Conservation (phyloP, 805 yeast genomes). For the Saccharomycopsis fermentans region DNA sequence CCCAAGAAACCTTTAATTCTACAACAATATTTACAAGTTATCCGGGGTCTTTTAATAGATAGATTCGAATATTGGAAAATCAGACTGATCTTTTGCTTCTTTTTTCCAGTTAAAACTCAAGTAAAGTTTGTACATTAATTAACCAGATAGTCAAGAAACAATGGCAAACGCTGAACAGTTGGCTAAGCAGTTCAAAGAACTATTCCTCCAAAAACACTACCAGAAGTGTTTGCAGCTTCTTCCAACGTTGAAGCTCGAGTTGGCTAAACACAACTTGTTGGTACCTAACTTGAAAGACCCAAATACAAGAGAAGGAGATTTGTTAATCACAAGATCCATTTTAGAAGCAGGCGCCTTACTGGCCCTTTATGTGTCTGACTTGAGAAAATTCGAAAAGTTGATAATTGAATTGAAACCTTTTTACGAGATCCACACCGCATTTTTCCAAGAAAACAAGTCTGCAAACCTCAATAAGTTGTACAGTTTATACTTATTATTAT, state of each 20-base stretch:
- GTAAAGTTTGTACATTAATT: no score
- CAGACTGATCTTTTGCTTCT: no score
- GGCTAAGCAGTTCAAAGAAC: conserved; percentile 41
- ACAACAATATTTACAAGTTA: no score
- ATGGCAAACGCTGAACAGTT: conserved; percentile 1
- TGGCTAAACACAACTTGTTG: conserved; percentile 67
- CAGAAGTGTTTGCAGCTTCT: conserved; percentile 49
- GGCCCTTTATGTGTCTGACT: conserved; percentile 53
- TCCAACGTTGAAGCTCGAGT: conserved; percentile 65
- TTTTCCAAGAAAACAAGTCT: conserved; percentile 33
- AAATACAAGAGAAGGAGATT: conserved; percentile 30
- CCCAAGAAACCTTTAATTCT: no score
- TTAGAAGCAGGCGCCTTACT: conserved; percentile 83
- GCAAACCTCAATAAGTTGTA: conserved; percentile 62
- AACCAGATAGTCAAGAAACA: not conserved
- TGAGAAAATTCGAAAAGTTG: conserved; percentile 59
- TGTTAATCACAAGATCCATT: conserved; percentile 69
- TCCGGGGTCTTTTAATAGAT: no score
- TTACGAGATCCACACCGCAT: conserved; percentile 35
- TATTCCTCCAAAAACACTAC: conserved; percentile 56
- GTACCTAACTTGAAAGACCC: conserved; percentile 41
- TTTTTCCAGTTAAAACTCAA: no score
- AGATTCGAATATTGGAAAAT: no score
- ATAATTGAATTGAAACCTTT: conserved; percentile 70
- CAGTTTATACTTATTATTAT: conserved; percentile 63